A percentile compares a stretch with the other conserved stretches of the same genome.
These are phyloP conservation scores for Buddleja alternifolia DNA, from an alignment of 257 asterid species.

Conservation along the genomic window DNA sequence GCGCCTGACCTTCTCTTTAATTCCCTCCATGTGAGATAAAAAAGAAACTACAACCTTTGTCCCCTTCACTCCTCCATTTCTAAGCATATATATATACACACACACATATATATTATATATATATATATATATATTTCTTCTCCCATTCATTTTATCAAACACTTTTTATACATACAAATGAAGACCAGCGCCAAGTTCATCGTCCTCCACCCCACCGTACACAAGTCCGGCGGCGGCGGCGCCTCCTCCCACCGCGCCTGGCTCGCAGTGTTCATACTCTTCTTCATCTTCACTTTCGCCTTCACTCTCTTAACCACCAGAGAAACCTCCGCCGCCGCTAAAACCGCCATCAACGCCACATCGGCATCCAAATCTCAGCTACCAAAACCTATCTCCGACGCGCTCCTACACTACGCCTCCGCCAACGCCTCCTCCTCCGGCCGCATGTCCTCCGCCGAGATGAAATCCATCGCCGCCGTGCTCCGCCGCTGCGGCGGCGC, in stretches of 20 bases:
- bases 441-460: conserved; percentile 60
- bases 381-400: conserved; percentile 51
- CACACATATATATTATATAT: too few relatives aligned
- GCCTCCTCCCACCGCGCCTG: conserved; percentile 55
- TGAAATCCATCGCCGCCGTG: conserved; percentile 51
- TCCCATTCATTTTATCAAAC: conserved; percentile 20
- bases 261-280: conserved; percentile 48
- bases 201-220: conserved; percentile 65
- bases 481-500: conserved; percentile 67
- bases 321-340: conserved; percentile 36
- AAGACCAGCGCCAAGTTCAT: conserved; percentile 69
- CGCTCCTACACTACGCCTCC: conserved; percentile 79
- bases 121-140: conserved; percentile 5
- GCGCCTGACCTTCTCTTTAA: conserved; percentile 25
- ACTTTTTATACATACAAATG: conserved; percentile 41
- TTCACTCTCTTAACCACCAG: conserved; percentile 62
- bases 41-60: neutral
- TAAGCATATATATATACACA: too few relatives aligned
- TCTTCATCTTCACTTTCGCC: conserved; percentile 60
- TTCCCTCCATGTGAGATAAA: conserved; percentile 29
- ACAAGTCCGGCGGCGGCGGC: conserved; percentile 47
- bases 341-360: conserved; percentile 2
- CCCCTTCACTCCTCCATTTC: neutral
- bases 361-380: conserved; percentile 33
- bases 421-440: conserved; percentile 39